Base-by-base conservation (phyloP, 2,329 filamentous ascomycete genomes). In the Trichoderma sp. region DNA sequence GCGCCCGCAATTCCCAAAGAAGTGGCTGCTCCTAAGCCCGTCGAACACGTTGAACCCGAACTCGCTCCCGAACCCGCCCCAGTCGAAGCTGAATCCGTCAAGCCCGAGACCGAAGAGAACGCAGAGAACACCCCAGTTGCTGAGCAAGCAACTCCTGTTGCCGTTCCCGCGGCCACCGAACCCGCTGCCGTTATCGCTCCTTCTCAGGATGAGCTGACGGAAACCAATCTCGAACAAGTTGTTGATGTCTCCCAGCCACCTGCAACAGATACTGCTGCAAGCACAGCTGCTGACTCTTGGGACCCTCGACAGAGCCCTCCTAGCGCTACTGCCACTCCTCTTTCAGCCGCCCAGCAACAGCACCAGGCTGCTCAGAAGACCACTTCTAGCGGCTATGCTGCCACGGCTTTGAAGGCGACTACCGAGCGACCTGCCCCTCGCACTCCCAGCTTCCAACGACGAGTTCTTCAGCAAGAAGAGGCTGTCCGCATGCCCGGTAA, bases 401-500 rank as follows among this genome's bases (percentile, higher is more conserved):
- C 92, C n/a, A 91, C 90, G 61, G 93, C 93, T 31, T 85, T 92
- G 75, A 97, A 97, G 83, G 92, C 92, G 14, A 91, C 90, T 16
- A 74, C 87, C 70, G 82, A 89, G 76, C 79, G 87, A 71, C 55
- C 10, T 37, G 83, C 87, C 29, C 83, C 85, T 70, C 92, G 95
- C 71, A 90, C 89, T 67, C 88, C 93, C 24, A 94, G 91, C 81
- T 93, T 92, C 80, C 92, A 96, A 79, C 90, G 95, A 73, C 92
- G 93, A 76, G 87, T 97, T 66, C 86, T 97, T 76, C 94, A 98
- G 75, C 96, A 99, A 79, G 94, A 97, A 80, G 96, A 99, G 83
- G 93, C 96, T 70, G 96, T 99, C 52, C 94, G 97, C 73, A 97
- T 99, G 95, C 96, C 96, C 57, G 94, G 93, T 70, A 97, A 97